Conservation (phyloP, 352 stramenopile genomes). For the Lagenidium giganteum region DNA sequence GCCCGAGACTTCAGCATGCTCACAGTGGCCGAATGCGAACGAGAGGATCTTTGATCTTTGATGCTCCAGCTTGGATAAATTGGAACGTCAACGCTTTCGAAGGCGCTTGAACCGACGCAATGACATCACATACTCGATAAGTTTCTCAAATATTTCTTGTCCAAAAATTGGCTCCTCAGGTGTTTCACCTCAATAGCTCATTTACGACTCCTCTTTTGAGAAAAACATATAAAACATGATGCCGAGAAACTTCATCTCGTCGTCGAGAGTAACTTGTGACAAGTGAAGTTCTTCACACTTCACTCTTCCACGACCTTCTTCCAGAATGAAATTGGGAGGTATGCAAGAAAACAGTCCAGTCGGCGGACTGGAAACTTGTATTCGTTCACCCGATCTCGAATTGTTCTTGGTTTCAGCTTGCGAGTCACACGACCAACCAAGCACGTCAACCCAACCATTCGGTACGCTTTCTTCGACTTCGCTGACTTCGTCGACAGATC, state of each 20-base stretch:
- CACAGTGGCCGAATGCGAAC: constrained; percentile 16
- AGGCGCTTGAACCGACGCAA: constrained; percentile 16
- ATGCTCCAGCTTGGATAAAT: not conserved
- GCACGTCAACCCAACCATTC: too few species aligned
- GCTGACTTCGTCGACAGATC: too few species aligned
- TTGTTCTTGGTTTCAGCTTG: too few species aligned
- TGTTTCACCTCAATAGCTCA: constrained; percentile 23
- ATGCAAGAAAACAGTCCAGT: constrained; percentile 25
- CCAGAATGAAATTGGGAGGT: constrained; percentile 21
- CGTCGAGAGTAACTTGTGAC: too few species aligned
- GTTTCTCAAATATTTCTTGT: not conserved
- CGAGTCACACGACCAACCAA: too few species aligned
- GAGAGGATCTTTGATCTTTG: constrained; percentile 3
- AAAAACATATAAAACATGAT: constrained; percentile 26
- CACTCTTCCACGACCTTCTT: constrained; percentile 19
- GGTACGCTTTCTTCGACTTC: too few species aligned
- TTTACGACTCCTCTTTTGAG: constrained; percentile 21
- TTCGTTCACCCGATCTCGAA: too few species aligned
- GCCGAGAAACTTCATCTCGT: constrained; percentile 26
- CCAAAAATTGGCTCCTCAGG: constrained; percentile 11
- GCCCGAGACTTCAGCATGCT: constrained; percentile 20
- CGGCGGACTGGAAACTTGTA: too few species aligned
- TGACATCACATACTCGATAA: constrained; percentile 14
- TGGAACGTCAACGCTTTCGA: constrained; percentile 17
- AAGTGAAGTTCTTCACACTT: constrained; percentile 6